Percentiles rank a stretch among this genome's conserved stretches.
Evolutionary conservation across 2,329 filamentous ascomycete genomes (phyloP).

Genomic region (Rutstroemia sp.): DNA sequence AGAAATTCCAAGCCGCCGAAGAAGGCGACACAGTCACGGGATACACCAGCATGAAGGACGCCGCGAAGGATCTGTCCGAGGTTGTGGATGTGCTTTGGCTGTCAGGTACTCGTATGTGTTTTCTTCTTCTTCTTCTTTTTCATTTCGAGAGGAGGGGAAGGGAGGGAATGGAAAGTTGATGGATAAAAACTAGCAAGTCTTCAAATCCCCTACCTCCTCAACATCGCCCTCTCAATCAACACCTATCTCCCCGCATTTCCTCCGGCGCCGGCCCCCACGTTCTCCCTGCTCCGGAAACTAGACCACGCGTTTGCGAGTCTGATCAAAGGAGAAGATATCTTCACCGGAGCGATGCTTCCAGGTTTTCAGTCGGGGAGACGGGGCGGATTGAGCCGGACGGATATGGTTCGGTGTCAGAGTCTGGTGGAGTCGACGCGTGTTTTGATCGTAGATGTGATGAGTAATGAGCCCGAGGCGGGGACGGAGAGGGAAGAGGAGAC

Average conservation of each 20-base stretch:
- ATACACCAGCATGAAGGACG: conserved; percentile 50
- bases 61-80: conserved; percentile 65
- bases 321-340: conserved; percentile 57
- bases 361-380: conserved; percentile 58
- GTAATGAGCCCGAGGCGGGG: conserved; percentile 40
- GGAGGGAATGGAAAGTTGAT: neutral
- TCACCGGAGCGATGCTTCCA: conserved; percentile 57
- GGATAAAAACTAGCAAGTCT: conserved; percentile 52
- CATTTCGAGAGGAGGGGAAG: neutral
- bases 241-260: conserved; percentile 68
- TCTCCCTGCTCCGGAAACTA: conserved; percentile 66
- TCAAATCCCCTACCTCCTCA: conserved; percentile 78
- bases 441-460: conserved; percentile 61
- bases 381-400: conserved; percentile 62
- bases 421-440: conserved; percentile 71
- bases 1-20: conserved; percentile 47
- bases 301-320: conserved; percentile 79
- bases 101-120: conserved; percentile 69
- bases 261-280: conserved; percentile 58
- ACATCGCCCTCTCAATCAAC: conserved; percentile 64
- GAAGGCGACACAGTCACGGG: conserved; percentile 46
- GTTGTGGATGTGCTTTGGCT: conserved; percentile 80
- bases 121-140: neutral
- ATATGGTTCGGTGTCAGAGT: conserved; percentile 82
- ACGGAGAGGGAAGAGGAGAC: neutral